A percentile compares a stretch with the other conserved stretches of the same genome.
These are phyloP conservation scores for Ilyonectria sp. DNA, from an alignment of 2,329 filamentous ascomycete species.

Conservation along the genomic window DNA sequence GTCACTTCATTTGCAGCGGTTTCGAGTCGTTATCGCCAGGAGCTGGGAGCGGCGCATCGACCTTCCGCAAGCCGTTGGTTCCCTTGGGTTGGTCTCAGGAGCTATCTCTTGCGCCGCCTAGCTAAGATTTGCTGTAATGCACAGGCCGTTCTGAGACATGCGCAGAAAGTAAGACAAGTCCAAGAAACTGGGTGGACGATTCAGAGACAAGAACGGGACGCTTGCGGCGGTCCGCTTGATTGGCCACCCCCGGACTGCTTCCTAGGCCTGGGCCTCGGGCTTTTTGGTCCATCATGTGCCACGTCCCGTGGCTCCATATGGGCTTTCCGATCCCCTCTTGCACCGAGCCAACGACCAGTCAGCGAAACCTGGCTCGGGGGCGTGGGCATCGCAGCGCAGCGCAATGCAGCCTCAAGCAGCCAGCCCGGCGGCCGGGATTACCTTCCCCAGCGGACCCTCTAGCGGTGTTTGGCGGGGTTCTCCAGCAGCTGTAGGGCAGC, in stretches of 20 bases:
- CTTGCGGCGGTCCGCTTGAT: conserved; percentile 47
- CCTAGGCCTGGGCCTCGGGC: conserved; percentile 2
- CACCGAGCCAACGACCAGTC: not conserved
- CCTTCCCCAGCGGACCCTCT: conserved; percentile 28
- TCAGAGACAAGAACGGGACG: conserved; percentile 37
- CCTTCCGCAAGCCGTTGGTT: not conserved
- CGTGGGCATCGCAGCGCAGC: conserved; percentile 2
- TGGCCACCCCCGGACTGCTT: conserved; percentile 51
- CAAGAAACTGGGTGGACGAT: conserved; percentile 41
- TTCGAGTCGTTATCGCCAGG: not conserved
- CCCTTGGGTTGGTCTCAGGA: not conserved
- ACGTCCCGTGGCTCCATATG: conserved; percentile 12
- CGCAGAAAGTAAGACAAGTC: conserved; percentile 42
- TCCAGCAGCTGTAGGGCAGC: conserved; percentile 26
- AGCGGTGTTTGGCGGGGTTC: conserved; percentile 11
- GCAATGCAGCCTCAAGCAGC: not conserved
- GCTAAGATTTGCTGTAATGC: not conserved
- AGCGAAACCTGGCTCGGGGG: conserved; percentile 16
- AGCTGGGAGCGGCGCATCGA: conserved; percentile 2
- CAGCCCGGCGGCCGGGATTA: conserved; percentile 14
- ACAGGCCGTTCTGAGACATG: conserved; percentile 11
- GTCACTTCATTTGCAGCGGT: not conserved
- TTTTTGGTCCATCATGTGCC: conserved; percentile 18
- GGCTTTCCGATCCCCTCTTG: not conserved
- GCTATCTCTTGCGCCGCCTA: not conserved